Evolutionary conservation across 2,329 filamentous ascomycete genomes (phyloP).

Genomic region (Kalmusia sp.): DNA sequence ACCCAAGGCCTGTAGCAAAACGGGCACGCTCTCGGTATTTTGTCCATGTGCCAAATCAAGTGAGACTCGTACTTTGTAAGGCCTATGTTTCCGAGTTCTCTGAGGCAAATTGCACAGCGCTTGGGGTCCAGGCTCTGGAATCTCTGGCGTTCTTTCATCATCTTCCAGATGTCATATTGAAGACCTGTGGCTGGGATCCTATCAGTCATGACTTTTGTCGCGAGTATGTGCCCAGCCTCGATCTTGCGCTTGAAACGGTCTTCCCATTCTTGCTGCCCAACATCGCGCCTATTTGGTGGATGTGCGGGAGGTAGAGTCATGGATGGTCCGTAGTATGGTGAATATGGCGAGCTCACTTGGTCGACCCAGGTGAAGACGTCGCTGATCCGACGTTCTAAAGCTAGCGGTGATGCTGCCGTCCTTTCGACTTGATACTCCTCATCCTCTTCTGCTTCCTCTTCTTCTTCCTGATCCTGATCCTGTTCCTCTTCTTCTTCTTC

Average conservation of each 20-base stretch:
- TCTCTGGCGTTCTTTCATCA: neutral
- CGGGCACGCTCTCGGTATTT: no score
- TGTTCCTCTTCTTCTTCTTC: neutral
- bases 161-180: neutral
- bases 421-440: neutral
- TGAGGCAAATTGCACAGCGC: neutral
- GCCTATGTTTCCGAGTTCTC: neutral
- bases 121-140: neutral
- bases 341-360: conserved; percentile 5
- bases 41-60: no score
- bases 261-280: neutral
- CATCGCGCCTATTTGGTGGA: no score
- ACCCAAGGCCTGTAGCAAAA: no score
- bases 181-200: neutral
- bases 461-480: neutral
- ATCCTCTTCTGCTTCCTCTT: no score
- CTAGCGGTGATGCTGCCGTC: neutral
- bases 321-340: neutral
- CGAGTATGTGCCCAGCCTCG: neutral
- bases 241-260: no score
- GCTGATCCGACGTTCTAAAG: conserved; percentile 13
- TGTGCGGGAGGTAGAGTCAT: neutral
- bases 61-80: no score
- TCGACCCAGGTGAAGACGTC: conserved; percentile 16
- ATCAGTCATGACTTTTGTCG: neutral